A percentile compares a stretch with the other conserved stretches of the same genome.
phyloP scores from a whole-genome alignment of 768 basidiomycete species.

The Fibroporia radiculosa region DNA sequence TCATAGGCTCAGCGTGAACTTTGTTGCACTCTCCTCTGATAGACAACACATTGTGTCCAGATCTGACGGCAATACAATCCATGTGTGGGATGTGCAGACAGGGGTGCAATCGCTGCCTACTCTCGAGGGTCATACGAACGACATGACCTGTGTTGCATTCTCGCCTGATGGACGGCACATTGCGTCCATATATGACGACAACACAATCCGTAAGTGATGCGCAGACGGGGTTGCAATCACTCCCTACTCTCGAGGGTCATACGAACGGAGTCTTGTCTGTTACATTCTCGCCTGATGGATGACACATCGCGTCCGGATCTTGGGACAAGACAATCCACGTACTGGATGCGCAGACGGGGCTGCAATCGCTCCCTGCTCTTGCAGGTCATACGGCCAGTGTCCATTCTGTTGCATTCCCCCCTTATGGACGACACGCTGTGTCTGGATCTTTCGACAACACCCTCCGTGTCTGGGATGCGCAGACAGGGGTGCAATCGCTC shows the following conservation, averaged over 20 bases:
- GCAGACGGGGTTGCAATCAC: conserved; percentile 9
- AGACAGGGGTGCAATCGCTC: neutral
- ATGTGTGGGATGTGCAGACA: conserved; percentile 8
- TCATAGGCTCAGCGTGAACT: conserved; percentile 17
- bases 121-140: conserved; percentile 15
- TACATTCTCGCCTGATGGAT: conserved; percentile 21
- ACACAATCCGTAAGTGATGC: conserved; percentile 21
- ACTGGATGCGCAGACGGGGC: conserved; percentile 17
- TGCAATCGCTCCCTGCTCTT: conserved; percentile 13
- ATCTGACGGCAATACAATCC: conserved; percentile 8
- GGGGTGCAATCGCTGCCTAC: conserved; percentile 5
- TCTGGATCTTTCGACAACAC: conserved; percentile 14
- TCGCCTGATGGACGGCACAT: conserved; percentile 23
- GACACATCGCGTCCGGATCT: conserved; percentile 18
- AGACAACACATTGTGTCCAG: conserved; percentile 10
- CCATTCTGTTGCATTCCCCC: conserved; percentile 20
- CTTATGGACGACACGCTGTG: conserved; percentile 18
- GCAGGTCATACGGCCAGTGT: conserved; percentile 17
- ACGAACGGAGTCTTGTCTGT: conserved; percentile 10
- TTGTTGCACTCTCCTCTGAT: conserved; percentile 22
- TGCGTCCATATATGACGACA: conserved; percentile 22
- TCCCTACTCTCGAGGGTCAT: conserved; percentile 15
- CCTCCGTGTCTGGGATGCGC: neutral
- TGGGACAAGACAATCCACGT: conserved; percentile 18
- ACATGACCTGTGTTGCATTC: conserved; percentile 19